Evolutionary conservation across 2,329 filamentous ascomycete species (phyloP).

Genomic region (Hymenoscyphus repandus): DNA sequence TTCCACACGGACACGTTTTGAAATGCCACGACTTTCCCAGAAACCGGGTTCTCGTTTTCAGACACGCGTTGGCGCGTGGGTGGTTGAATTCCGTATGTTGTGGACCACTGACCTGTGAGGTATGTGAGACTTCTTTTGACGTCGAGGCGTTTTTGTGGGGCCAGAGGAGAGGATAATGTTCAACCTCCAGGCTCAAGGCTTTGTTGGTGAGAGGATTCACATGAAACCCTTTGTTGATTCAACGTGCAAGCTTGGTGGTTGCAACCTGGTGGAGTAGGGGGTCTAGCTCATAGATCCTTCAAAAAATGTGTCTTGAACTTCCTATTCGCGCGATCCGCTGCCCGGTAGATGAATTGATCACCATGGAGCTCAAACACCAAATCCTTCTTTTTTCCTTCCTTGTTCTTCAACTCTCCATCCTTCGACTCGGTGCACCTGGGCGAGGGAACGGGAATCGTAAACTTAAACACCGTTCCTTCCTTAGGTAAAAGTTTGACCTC

Average conservation of each 20-base stretch:
- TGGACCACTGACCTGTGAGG: no score
- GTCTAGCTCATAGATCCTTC: slow-evolving; percentile 56
- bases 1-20: background rate
- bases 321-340: slow-evolving; percentile 79
- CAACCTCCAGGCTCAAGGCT: no score
- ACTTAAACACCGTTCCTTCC: slow-evolving; percentile 78
- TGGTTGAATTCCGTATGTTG: background rate
- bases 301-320: slow-evolving; percentile 88
- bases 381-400: slow-evolving; percentile 30
- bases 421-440: slow-evolving; percentile 16
- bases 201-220: no score
- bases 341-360: slow-evolving; percentile 76
- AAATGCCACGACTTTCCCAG: background rate
- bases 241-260: no score
- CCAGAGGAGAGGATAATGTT: no score
- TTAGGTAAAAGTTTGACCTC: slow-evolving; percentile 79
- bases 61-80: no score
- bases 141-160: background rate
- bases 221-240: no score
- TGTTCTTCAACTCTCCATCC: slow-evolving; percentile 3
- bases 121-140: background rate
- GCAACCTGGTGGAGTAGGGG: no score
- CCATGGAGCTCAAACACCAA: slow-evolving; percentile 83
- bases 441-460: slow-evolving; percentile 53
- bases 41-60: background rate